A percentile compares a stretch with the other conserved stretches of the same genome.
phyloP scores from a whole-genome alignment of 352 stramenopile genomes.

The Pilasporangium apinafurcum region DNA sequence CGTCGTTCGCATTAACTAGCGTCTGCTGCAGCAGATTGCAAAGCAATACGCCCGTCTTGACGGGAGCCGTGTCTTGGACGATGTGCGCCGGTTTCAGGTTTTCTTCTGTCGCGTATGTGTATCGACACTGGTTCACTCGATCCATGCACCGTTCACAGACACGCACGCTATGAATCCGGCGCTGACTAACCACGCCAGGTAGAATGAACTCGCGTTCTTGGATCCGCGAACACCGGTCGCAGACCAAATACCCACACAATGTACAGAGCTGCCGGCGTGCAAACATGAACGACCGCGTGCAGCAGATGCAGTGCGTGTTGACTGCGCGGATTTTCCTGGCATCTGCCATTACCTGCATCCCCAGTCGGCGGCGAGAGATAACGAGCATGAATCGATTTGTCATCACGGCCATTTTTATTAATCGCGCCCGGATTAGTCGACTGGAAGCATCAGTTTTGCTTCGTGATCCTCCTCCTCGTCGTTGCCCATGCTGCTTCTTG shows the following conservation, averaged over 20 bases:
- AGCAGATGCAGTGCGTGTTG: constrained; percentile 6
- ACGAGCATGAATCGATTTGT: constrained; percentile 2
- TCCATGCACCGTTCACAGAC: constrained; percentile 16
- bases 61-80: constrained; percentile 1
- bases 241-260: constrained; percentile 10
- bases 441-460: constrained; percentile 1
- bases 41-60: constrained; percentile 2
- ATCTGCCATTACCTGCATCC: constrained; percentile 5
- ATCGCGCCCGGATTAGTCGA: constrained; percentile 4
- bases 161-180: constrained; percentile 14
- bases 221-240: constrained; percentile 3
- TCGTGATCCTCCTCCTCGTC: too few relatives aligned
- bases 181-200: too few relatives aligned
- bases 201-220: constrained; percentile 9
- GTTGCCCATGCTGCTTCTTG: too few relatives aligned
- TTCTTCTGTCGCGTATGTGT: constrained; percentile 5
- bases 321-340: constrained; percentile 3
- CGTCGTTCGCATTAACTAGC: constrained; percentile 6
- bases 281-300: constrained; percentile 4
- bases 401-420: not conserved
- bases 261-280: constrained; percentile 1
- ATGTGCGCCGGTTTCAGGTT: constrained; percentile 1
- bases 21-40: constrained; percentile 18
- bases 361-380: constrained; percentile 3
- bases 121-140: constrained; percentile 16